Percentiles rank a stretch among this genome's conserved stretches.
Conservation (phyloP, 371 early-diverging fungal genomes). For the Mortierella sp. region DNA sequence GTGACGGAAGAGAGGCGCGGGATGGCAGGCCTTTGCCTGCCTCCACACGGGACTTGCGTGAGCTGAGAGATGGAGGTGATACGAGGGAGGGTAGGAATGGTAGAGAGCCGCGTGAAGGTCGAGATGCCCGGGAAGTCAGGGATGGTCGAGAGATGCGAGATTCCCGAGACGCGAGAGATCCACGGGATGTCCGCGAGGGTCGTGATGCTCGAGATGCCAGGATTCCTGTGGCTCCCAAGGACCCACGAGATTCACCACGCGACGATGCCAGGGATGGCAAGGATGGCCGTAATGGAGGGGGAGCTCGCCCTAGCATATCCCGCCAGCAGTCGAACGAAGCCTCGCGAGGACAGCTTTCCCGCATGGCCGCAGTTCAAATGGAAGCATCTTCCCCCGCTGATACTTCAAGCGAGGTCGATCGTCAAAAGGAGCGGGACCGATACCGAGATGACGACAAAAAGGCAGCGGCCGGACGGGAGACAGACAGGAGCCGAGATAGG, state of each 20-base stretch:
- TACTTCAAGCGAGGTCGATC: slow-evolving; percentile 11
- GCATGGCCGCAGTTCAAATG: background rate
- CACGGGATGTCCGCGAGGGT: slow-evolving; percentile 23
- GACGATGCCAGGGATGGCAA: slow-evolving; percentile 14
- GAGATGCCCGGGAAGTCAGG: slow-evolving; percentile 16
- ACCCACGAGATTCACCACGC: slow-evolving; percentile 16
- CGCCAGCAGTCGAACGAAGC: background rate
- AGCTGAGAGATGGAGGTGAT: slow-evolving; percentile 13
- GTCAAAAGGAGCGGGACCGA: slow-evolving; percentile 19
- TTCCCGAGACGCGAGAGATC: slow-evolving; percentile 13
- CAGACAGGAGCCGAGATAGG: slow-evolving; percentile 11
- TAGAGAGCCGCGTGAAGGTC: slow-evolving; percentile 12
- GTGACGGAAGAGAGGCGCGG: slow-evolving; percentile 35
- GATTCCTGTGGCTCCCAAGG: slow-evolving; percentile 14
- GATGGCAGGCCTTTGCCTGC: slow-evolving; percentile 11
- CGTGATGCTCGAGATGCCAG: slow-evolving; percentile 19
- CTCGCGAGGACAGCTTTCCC: background rate
- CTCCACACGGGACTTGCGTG: background rate
- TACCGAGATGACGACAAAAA: slow-evolving; percentile 31
- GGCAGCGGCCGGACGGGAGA: background rate
- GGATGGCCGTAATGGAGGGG: slow-evolving; percentile 14
- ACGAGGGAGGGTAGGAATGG: slow-evolving; percentile 1
- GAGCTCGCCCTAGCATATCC: background rate
- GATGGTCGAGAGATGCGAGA: slow-evolving; percentile 22
- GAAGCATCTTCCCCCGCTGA: background rate